Evolutionary conservation across 371 early-diverging fungal genomes (phyloP), one percentile per base, ranked within the genome.

Genomic region (Blyttiomyces sp.): DNA sequence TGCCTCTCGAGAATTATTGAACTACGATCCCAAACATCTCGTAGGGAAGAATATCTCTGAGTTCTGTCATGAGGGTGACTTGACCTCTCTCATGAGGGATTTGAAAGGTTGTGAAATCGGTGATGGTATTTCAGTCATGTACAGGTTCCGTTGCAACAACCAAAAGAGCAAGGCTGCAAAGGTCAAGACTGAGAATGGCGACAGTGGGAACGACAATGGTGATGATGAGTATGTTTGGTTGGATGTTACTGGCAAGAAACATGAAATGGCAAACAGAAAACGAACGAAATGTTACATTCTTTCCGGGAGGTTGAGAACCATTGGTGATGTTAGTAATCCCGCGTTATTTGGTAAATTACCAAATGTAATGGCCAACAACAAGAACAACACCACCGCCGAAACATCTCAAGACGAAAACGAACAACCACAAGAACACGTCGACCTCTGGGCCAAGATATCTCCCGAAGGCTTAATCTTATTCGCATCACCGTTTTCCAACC

Each of bases 401-500:
- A 39, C 39, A 39, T 39, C 13, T 11, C 39, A n/a, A n/a, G 39
- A 39, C 39, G 39, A 13, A 13, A 11, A n/a, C 13, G 39, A 11
- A 39, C 39, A 13, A n/a, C 13, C 39, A 39, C 39, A 11, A 55
- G 45, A 17, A n/a, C 35, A 61, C 54, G 30, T 56, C 16, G 36
- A 82, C 52, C 75, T 83, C 21, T 89, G 89, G 89, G 70, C 75
- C 4, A 87, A 84, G 53, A 43, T 87, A 0, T 80, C 83, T 30
- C 49, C 66, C 1, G 84, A 84, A 58, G 89, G 88, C 0, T 43
- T 87, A 17, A 60, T 83, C 28, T 72, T 89, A 16, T 67, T 53
- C 50, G 19, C 55, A 4, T 42, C 54, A 24, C 11, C 48, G 21
- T 58, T 16, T 30, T 49, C 49, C 58, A 33, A 30, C 34, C 21